Evolutionary conservation across 176 grass and related monocot species (phyloP).

Genomic region (Stipa capillata): DNA sequence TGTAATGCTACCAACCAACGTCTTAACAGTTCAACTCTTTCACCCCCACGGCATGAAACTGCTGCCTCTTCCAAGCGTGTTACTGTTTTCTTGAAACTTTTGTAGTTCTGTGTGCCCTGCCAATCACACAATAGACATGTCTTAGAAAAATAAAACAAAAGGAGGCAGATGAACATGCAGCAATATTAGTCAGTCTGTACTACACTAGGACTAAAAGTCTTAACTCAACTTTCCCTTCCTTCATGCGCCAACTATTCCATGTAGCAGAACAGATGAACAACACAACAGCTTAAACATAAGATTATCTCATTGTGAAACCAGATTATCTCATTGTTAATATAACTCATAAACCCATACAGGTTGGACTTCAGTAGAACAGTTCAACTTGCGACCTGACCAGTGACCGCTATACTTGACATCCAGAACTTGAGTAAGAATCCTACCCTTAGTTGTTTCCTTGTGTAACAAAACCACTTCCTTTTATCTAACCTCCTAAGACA

Average conservation of each 20-base stretch:
- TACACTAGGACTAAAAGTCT: not conserved
- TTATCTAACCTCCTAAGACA: not conserved
- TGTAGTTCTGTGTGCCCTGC: conserved; percentile 61
- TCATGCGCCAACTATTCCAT: not conserved
- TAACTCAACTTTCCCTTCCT: not conserved
- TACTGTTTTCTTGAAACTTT: conserved; percentile 78
- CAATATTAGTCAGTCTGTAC: not conserved
- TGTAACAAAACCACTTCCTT: not conserved
- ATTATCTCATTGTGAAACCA: not conserved
- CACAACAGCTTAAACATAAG: not conserved
- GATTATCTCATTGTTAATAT: not conserved
- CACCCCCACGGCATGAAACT: conserved; percentile 63
- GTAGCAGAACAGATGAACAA: not conserved
- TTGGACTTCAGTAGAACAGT: not conserved
- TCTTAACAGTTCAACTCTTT: conserved; percentile 66
- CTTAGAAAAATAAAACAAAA: not conserved
- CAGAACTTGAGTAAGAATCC: not conserved
- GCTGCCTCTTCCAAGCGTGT: conserved; percentile 78
- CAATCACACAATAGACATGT: not conserved
- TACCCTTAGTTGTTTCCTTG: not conserved
- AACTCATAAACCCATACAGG: not conserved
- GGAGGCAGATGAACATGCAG: not conserved
- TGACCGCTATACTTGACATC: not conserved
- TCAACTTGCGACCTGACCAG: not conserved
- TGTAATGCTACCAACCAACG: conserved; percentile 78